Base-by-base conservation (phyloP, 768 basidiomycete species). In the Russula vinacea region DNA sequence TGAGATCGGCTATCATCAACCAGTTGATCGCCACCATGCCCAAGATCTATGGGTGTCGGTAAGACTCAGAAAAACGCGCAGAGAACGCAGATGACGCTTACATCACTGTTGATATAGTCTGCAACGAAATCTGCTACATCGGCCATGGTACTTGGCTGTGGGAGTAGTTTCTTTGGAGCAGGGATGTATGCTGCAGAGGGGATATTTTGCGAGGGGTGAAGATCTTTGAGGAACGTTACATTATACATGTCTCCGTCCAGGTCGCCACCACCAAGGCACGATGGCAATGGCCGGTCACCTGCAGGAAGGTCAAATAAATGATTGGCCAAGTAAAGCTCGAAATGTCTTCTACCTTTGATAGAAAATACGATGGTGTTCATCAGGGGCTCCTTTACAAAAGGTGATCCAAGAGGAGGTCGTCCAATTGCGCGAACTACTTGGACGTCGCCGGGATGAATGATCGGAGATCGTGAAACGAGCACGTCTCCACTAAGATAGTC, bases 91-190 rank as follows among this genome's bases (percentile, higher is more conserved):
- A 32, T 2, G 19, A 26, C 1, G 10, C 47, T 32, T 16, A 66
- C 65, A 67, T 90, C 86, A 49, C 80, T 85, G 69, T 77, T 83
- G 62, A 89, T 85, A 64, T 84, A 89, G 61, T 89, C 85, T 58
- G 84, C 79, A 1, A 90, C 80, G 69, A 89, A 90, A 55, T 88
- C 82, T 0, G 83, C 84, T 11, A 90, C 81, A 71, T 89, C 87
- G 0, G 72, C 72, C 78, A 87, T 85, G 1, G 81, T 84, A 69
- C 84, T 82, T 2, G 77, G 78, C 1, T 75, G 75, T 39, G 78
- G 70, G 2, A 87, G 69, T 7, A 76, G 39, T 62, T 81, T 84
- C 70, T 73, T 81, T 19, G 64, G 58, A 0, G 83, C 83, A 3
- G 84, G 76, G 1, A 73, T 69, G 69, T 89, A 89, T 17, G 69